Base-by-base conservation (phyloP, 176 grass and related monocot genomes). In the Zoysia pacifica region DNA sequence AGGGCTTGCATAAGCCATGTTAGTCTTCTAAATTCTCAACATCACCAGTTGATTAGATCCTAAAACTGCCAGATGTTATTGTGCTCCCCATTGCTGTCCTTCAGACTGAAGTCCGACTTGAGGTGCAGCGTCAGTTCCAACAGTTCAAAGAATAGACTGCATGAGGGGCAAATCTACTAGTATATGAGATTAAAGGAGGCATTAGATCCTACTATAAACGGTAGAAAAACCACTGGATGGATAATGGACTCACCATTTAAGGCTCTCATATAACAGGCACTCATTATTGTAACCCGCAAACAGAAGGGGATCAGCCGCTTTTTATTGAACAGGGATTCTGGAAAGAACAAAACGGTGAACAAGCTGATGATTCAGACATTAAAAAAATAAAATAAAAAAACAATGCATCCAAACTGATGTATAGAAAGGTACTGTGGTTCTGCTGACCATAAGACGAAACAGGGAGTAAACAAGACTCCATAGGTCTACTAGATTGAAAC, bases 1-100 rank as follows among this genome's bases (percentile, higher is more conserved):
- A 15, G 87, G 89, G 56, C 91, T 97, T 4, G 83, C 62, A 53
- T 89, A 84, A 77, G 75, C 87, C 91, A 97, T 97, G 36, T 37
- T 69, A 78, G n/a, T 90, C 72, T 6, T 85, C 80, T 61, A 53
- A 88, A 74, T 44, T 92, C 46, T 83, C 61, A 60, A 80, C 59
- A 18, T 82, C 48, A 75, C 67, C 40, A 72, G 64, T 43, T 48
- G 19, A 46, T 70, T 41, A 84, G 19, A 80, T 39, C 48, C 16
- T 14, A 42, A 62, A 81, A 69, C 41, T 41, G 67, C 67, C 56
- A 71, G 55, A 83, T 74, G 80, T 63, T 45, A n/a, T 65, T 61
- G 50, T 40, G 48, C 47, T 48, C 65, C 73, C 51, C 75, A 72
- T 64, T 53, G 13, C 16, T 74, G 54, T 59, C 28, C n/a, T 56